phyloP scores from a whole-genome alignment of 2,329 filamentous ascomycete genomes.

The Fusarium armeniacum region DNA sequence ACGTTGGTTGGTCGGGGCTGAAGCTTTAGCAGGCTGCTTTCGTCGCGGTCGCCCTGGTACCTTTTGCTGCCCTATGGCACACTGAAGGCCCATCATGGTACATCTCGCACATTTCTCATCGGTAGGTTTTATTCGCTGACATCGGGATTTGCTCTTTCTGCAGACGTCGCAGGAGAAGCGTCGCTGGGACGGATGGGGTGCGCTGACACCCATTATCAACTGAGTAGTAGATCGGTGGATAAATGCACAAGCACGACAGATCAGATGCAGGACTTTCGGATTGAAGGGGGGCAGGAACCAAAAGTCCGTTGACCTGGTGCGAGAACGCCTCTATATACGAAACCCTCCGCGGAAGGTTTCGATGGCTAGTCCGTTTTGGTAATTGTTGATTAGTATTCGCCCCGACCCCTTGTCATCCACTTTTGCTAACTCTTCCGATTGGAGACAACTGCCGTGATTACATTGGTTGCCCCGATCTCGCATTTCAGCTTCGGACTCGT shows the following conservation, averaged over 20 bases:
- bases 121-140: not conserved
- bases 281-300: not conserved
- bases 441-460: not conserved
- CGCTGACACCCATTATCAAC: not conserved
- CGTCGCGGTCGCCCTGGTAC: not conserved
- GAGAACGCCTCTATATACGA: not conserved
- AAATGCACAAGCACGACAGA: not conserved
- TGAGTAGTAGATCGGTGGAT: not conserved
- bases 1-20: not conserved
- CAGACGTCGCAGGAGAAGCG: not conserved
- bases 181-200: not conserved
- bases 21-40: not conserved
- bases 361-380: not conserved
- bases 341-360: not conserved
- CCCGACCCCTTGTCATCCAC: not conserved
- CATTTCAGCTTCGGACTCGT: not conserved
- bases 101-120: not conserved
- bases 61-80: not conserved
- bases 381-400: not conserved
- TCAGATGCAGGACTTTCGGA: not conserved
- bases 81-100: not conserved
- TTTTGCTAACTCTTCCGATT: not conserved
- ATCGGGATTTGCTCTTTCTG: not conserved
- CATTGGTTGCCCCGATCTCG: not conserved
- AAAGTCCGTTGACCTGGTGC: not conserved